phyloP scores from a whole-genome alignment of 2,329 filamentous ascomycete genomes.

The Dothiorella sarmentorum region DNA sequence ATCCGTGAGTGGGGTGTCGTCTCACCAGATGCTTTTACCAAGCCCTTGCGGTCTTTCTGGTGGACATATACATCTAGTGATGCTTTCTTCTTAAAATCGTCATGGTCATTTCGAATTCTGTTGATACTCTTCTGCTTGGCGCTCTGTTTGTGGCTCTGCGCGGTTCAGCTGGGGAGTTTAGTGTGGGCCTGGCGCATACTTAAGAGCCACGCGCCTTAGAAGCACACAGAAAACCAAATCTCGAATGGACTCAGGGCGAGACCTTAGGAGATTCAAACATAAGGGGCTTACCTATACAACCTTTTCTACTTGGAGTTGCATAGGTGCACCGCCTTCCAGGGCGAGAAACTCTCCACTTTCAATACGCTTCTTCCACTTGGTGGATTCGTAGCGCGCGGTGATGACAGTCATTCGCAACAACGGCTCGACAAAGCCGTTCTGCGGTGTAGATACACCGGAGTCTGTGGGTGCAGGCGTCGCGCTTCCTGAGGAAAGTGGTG shows the following conservation, averaged over 20 bases:
- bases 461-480: slow-evolving; percentile 23
- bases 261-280: no score
- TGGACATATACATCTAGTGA: background rate
- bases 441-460: slow-evolving; percentile 25
- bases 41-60: background rate
- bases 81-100: no score
- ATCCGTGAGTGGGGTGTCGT: background rate
- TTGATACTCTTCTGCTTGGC: no score
- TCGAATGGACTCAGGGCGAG: no score
- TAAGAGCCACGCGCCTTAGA: no score
- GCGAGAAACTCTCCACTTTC: slow-evolving; percentile 51
- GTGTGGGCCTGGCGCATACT: no score
- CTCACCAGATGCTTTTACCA: background rate
- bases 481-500: slow-evolving; percentile 24
- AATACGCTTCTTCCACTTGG: slow-evolving; percentile 72
- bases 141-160: no score
- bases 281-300: background rate
- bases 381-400: slow-evolving; percentile 68
- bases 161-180: no score
- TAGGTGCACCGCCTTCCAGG: slow-evolving; percentile 23
- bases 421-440: slow-evolving; percentile 51
- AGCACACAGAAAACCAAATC: no score
- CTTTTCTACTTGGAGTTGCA: slow-evolving; percentile 5
- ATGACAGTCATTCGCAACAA: slow-evolving; percentile 72
- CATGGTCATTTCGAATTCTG: no score